Evolutionary conservation across 75 land plant genomes (phyloP).

Genomic region (Adiantum capillusveneris): DNA sequence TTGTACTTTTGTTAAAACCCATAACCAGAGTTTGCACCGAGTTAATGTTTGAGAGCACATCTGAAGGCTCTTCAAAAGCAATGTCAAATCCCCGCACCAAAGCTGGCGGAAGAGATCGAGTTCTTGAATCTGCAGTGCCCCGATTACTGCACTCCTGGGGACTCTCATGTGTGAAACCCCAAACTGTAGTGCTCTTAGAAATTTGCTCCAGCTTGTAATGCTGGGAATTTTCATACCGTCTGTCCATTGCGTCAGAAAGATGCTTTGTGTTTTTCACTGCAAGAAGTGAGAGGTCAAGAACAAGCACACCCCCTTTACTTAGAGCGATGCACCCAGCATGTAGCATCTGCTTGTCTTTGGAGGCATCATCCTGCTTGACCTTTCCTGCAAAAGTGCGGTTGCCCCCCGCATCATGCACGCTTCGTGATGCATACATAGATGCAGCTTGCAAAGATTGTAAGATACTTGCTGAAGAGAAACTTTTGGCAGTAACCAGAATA

Average conservation of each 20-base stretch:
- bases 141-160: no score
- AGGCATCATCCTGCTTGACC: conserved; percentile 1
- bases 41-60: neutral
- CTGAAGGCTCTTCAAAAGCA: neutral
- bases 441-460: conserved; percentile 5
- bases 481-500: conserved; percentile 1
- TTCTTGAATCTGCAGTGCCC: no score
- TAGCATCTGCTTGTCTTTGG: neutral
- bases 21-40: neutral
- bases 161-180: conserved; percentile 4
- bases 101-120: neutral
- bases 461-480: conserved; percentile 1
- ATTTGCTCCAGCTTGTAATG: neutral
- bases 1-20: neutral
- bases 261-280: neutral
- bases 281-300: conserved; percentile 5
- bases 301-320: conserved; percentile 16
- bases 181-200: conserved; percentile 13
- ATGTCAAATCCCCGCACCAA: conserved; percentile 13
- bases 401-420: conserved; percentile 2
- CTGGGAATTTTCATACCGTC: conserved; percentile 3
- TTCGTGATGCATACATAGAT: neutral
- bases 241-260: conserved; percentile 15
- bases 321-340: conserved; percentile 12
- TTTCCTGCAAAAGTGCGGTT: conserved; percentile 1